These are phyloP conservation scores for Claviceps pazoutovae DNA, from an alignment of 2,329 filamentous ascomycete genomes.

Conservation along the genomic window DNA sequence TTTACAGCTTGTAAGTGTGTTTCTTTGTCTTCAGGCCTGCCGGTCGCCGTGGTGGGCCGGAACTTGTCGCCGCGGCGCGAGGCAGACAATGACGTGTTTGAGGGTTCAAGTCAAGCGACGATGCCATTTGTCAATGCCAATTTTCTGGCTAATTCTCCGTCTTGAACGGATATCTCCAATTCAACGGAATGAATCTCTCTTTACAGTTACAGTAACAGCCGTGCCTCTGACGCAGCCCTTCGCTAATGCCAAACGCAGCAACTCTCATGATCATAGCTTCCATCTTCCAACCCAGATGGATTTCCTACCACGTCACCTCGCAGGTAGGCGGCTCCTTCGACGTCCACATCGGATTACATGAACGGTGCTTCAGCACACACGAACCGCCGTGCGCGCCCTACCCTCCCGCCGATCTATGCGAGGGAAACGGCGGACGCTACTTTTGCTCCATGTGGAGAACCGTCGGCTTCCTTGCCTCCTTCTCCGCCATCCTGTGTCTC, in stretches of 20 bases:
- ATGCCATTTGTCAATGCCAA: neutral
- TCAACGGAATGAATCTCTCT: too few relatives aligned
- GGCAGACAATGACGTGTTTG: constrained; percentile 14
- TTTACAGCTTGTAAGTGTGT: constrained; percentile 28
- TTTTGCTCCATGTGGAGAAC: constrained; percentile 92
- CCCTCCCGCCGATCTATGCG: constrained; percentile 20
- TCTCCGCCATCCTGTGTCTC: constrained; percentile 69
- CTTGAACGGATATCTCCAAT: too few relatives aligned
- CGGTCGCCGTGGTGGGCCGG: too few relatives aligned
- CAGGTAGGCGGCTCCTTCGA: constrained; percentile 31
- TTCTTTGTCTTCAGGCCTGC: neutral
- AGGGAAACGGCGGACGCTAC: constrained; percentile 36
- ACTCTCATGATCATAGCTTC: constrained; percentile 58
- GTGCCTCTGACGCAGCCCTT: too few relatives aligned
- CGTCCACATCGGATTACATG: constrained; percentile 65
- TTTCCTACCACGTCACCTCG: constrained; percentile 45
- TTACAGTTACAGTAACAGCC: too few relatives aligned
- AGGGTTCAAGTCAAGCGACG: neutral
- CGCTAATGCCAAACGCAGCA: constrained; percentile 33
- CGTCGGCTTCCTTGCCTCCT: constrained; percentile 75
- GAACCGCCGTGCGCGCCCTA: constrained; percentile 40
- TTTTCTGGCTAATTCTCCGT: too few relatives aligned
- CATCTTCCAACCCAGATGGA: constrained; percentile 58
- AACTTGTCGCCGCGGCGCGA: neutral
- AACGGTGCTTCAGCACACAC: constrained; percentile 59